Evolutionary conservation across 768 basidiomycete species (phyloP).

Genomic region (Chalciporus sphaerocephalus): DNA sequence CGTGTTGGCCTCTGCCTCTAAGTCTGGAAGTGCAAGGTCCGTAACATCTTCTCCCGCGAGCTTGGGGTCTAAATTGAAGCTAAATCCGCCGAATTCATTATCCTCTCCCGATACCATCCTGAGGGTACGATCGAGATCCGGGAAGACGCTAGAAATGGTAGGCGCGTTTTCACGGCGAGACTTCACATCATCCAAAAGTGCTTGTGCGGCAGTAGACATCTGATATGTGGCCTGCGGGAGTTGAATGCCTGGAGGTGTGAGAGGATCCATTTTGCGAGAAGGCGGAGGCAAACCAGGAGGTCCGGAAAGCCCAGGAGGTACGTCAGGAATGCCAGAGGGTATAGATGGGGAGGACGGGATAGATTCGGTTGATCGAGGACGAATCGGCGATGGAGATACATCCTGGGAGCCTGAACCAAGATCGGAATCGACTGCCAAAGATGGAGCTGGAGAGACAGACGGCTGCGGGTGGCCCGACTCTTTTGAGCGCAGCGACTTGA

Average conservation of each 20-base stretch:
- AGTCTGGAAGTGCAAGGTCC: constrained; percentile 44
- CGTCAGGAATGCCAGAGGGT: constrained; percentile 49
- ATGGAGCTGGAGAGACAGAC: constrained; percentile 42
- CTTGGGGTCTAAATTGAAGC: constrained; percentile 82
- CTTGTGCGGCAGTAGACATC: constrained; percentile 81
- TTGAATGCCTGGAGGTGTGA: constrained; percentile 39
- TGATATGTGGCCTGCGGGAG: constrained; percentile 62
- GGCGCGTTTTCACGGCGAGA: constrained; percentile 61
- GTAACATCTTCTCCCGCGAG: constrained; percentile 47
- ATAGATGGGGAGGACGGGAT: constrained; percentile 34
- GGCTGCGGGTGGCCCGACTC: constrained; percentile 38
- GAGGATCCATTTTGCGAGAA: constrained; percentile 49
- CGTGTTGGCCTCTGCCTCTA: constrained; percentile 41
- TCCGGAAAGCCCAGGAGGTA: constrained; percentile 60
- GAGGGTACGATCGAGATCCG: constrained; percentile 83
- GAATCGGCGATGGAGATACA: constrained; percentile 37
- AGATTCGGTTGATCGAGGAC: constrained; percentile 40
- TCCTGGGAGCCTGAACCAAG: constrained; percentile 42
- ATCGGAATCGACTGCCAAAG: constrained; percentile 50
- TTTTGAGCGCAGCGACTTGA: constrained; percentile 38
- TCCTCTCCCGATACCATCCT: constrained; percentile 65
- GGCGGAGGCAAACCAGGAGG: constrained; percentile 46
- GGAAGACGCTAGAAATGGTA: constrained; percentile 51
- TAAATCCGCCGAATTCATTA: constrained; percentile 64
- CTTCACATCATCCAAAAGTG: constrained; percentile 79